Conservation (phyloP, 148 eudicot genomes). For the Talinum fruticosum region DNA sequence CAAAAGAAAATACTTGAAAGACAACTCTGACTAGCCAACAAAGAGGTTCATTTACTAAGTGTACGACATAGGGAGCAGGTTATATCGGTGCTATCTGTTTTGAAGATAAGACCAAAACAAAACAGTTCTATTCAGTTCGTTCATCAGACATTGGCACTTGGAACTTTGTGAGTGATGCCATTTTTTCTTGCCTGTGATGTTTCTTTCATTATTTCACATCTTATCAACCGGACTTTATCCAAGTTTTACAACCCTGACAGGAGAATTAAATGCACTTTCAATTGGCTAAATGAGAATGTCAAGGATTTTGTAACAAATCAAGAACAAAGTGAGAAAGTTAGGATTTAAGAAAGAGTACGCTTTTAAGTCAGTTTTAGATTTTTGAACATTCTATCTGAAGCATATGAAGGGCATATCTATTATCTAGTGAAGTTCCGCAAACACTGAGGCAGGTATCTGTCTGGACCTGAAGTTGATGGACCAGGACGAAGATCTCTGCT, state of each 20-base stretch:
- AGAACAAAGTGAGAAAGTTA: background rate
- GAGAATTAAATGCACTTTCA: too few relatives aligned
- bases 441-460: background rate
- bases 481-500: constrained; percentile 36
- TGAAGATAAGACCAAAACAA: background rate
- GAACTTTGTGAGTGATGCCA: background rate
- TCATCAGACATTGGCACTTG: too few relatives aligned
- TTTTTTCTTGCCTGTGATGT: background rate
- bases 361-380: background rate
- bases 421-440: background rate
- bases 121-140: background rate
- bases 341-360: background rate
- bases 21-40: constrained; percentile 1
- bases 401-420: background rate
- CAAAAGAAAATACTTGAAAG: background rate
- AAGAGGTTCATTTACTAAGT: background rate
- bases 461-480: constrained; percentile 52
- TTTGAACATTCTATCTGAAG: background rate
- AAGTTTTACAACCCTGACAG: background rate
- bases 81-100: background rate
- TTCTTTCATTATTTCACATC: background rate
- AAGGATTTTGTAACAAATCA: background rate
- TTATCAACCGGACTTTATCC: background rate
- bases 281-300: background rate
- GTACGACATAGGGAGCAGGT: background rate